Evolutionary conservation across 441 rosid genomes (phyloP).

Genomic region (Aquilaria agallochum): DNA sequence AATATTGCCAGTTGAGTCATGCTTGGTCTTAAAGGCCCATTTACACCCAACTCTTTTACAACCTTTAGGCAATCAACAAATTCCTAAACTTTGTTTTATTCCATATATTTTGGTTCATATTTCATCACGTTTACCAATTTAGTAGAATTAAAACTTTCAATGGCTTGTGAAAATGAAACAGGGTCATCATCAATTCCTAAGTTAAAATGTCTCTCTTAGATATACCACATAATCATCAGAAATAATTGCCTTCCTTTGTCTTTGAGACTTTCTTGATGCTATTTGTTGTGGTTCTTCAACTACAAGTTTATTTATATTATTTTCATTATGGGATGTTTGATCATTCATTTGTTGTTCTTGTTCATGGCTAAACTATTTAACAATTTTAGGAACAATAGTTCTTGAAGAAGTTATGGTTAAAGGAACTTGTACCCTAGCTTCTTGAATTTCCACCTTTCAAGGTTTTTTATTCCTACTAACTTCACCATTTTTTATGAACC

Average conservation of each 20-base stretch:
- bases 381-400: too few species aligned
- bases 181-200: background rate
- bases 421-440: background rate
- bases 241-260: background rate
- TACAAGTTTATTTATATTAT: too few species aligned
- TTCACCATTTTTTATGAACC: background rate
- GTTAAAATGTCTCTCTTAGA: background rate
- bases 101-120: background rate
- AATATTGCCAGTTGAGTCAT: too few species aligned
- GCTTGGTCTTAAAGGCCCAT: too few species aligned
- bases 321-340: too few species aligned
- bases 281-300: too few species aligned
- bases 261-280: too few species aligned
- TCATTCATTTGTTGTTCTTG: too few species aligned
- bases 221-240: background rate
- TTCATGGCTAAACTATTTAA: too few species aligned
- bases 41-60: too few species aligned
- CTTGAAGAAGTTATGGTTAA: too few species aligned
- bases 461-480: background rate
- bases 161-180: slow-evolving; percentile 6
- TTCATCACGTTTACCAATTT: background rate
- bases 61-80: background rate
- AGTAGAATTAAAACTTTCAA: background rate
- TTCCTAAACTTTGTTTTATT: background rate
- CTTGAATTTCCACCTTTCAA: background rate